A percentile compares a stretch with the other conserved stretches of the same genome.
These are phyloP conservation scores for Leishmania amazonensis DNA, from an alignment of 208 protist genomes.

Conservation along the genomic window DNA sequence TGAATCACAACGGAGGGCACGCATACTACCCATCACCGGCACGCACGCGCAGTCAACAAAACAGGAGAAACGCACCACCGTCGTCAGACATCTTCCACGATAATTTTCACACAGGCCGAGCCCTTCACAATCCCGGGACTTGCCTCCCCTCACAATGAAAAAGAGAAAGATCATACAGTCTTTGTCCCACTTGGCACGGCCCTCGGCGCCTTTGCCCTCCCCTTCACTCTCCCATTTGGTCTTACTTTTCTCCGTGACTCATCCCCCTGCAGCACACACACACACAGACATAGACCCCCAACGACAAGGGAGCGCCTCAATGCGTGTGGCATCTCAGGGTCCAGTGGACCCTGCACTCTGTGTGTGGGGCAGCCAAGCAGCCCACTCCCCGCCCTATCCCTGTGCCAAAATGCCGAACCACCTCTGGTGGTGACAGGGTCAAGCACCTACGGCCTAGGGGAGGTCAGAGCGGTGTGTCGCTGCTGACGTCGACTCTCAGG, in stretches of 20 bases:
- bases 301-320: neutral
- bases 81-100: neutral
- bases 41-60: neutral
- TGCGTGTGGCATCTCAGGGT: neutral
- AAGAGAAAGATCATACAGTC: too few species aligned
- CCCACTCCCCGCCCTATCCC: neutral
- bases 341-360: neutral
- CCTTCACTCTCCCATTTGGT: neutral
- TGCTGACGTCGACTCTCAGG: neutral
- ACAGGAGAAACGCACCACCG: too few species aligned
- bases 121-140: neutral
- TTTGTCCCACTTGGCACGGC: too few species aligned
- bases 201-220: too few species aligned
- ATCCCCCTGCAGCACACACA: neutral
- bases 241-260: neutral
- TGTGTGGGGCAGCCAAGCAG: neutral
- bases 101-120: neutral
- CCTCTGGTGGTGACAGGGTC: neutral
- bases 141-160: too few species aligned
- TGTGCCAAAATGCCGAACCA: neutral
- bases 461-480: neutral
- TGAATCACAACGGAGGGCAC: too few species aligned
- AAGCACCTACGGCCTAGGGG: neutral
- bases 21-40: neutral
- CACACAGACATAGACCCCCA: neutral